Evolutionary conservation across 257 asterid genomes (phyloP), one percentile per base, ranked within the genome.

Genomic region (Verbena officinalis): DNA sequence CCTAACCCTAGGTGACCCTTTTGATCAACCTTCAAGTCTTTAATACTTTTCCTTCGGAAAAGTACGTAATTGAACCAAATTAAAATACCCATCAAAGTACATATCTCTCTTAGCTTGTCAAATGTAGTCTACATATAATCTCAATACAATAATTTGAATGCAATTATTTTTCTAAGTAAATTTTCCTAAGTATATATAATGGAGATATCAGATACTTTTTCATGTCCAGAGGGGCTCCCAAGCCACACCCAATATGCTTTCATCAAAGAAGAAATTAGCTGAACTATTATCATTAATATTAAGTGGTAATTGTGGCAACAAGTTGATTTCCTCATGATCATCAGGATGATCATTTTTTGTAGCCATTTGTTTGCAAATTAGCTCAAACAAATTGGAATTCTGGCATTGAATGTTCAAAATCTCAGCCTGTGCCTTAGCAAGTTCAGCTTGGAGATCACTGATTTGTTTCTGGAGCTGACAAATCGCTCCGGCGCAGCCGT

Each of bases 191-290:
- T 43, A 17, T 53, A 56, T 57, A 23, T 15, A 62, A 64, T 42
- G 24, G 16, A 56, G 54, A 22, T 13, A 6, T 36, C 23, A 14
- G 2, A 9, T 9, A 11, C 0, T 24, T 44, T 15, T 16, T 2
- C 73, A 73, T 45, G 86, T 78, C 86, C 86, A 81, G 0, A 81
- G 83, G 1, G 86, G 78, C 66, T 81, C 86, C 86, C 81, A 78
- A 3, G 77, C 68, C 72, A 67, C 72, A 1, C 83, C 81, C 57
- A 76, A 56, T 24, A 67, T 5, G 57, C 22, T 58, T 69, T 82
- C 87, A 34, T 82, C 87, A 23, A 76, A 61, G 39, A 76, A 65
- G 48, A 82, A 73, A 27, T 27, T 27, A 23, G 48, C 21, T 12
- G 82, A 51, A 30, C 56, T 62, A 14, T 36, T 36, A 7, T 36